Evolutionary conservation across 2,329 filamentous ascomycete genomes (phyloP), one percentile per base, ranked within the genome.

Genomic region (Neoarthrinium moseri): DNA sequence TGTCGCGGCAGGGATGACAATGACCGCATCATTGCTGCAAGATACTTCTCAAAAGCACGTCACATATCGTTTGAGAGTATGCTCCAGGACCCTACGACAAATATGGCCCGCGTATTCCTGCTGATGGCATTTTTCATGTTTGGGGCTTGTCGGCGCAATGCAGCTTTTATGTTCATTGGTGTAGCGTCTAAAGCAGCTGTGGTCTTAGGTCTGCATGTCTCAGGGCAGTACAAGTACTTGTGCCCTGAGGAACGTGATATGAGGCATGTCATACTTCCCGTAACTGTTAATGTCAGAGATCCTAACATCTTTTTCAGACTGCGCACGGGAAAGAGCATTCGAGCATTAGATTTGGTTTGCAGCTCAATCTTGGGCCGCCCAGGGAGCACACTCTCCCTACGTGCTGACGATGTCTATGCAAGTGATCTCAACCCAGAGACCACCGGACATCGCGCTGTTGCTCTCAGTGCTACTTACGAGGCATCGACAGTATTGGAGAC

Each of bases 81-180:
- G 63, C 62, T 81, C 0, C 72, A 75, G 50, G 73, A 79, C 47
- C 78, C 78, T 0, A 79, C 73, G 29, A 60, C 80, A 10, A 68
- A 77, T 38, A 65, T 80, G 55, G 71, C 79, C 4, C 65, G 74
- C 13, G 63, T 68, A 0, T 83, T 80, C 49, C 58, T 80, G 0
- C 63, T 82, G 13, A 77, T 83, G 72, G 70, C 78, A 1, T 80
- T 81, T 50, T 83, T 80, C 51, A 77, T 81, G 71, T 68, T 81
- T 3, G 78, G 76, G 0, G 75, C 76, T 4, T 83, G 79, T 43
- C 75, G 77, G 24, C 68, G 79, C 7, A 83, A 83, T 46, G 71
- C 80, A 0, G 80, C 80, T 0, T 84, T 81, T 43, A 82, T 84
- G 76, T 84, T 84, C 45, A 59, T 84, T 3, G 80, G 80, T 0